Conservation (phyloP, 1,284 basidiomycete genomes). For the Ceratobasidium sp. region DNA sequence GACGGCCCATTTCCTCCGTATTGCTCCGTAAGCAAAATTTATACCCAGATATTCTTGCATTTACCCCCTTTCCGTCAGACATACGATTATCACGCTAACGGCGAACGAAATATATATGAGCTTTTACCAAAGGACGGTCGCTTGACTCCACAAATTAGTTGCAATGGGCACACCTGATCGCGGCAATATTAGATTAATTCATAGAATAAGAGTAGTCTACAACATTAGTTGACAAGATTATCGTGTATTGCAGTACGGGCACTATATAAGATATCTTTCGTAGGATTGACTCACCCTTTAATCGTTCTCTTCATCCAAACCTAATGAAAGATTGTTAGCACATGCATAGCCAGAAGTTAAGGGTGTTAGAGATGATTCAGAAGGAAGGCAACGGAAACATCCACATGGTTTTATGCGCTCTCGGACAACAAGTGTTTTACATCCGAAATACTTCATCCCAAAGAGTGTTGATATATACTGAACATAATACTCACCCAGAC, state of each 20-base stretch:
- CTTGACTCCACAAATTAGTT: neutral
- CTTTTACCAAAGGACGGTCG: slow-evolving; percentile 70
- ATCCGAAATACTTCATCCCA: slow-evolving; percentile 68
- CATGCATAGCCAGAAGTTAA: too few relatives aligned
- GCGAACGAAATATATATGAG: slow-evolving; percentile 86
- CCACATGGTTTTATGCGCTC: slow-evolving; percentile 70
- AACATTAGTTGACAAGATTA: too few relatives aligned
- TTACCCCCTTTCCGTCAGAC: slow-evolving; percentile 45
- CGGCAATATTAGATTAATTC: too few relatives aligned
- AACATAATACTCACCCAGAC: slow-evolving; percentile 27
- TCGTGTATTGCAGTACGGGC: too few relatives aligned
- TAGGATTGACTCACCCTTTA: too few relatives aligned
- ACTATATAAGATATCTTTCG: too few relatives aligned
- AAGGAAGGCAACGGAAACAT: slow-evolving; percentile 73
- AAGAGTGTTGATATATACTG: slow-evolving; percentile 41
- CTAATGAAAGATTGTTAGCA: too few relatives aligned
- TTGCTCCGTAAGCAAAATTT: slow-evolving; percentile 80
- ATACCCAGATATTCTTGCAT: neutral
- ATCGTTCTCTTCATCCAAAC: too few relatives aligned
- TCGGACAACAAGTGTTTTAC: slow-evolving; percentile 64
- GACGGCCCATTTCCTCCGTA: slow-evolving; percentile 90
- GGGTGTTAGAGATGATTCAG: too few relatives aligned
- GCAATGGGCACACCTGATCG: neutral
- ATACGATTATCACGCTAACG: slow-evolving; percentile 85
- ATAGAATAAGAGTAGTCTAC: too few relatives aligned